Base-by-base conservation (phyloP, 2,329 filamentous ascomycete genomes). In the Diaporthe australafricana region DNA sequence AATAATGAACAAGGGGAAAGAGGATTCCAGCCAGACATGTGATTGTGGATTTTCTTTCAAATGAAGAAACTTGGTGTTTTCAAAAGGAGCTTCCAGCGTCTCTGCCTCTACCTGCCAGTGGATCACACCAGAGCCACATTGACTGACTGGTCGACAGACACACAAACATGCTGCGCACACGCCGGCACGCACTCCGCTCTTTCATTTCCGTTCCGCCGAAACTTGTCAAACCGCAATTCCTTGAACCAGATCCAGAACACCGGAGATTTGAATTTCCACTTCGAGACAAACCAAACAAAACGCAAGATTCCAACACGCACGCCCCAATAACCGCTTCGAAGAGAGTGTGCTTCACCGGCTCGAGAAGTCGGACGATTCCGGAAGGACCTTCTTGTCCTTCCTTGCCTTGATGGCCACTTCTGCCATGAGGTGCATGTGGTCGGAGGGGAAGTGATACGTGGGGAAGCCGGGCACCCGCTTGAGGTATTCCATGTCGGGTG, bases 391-490 rank as follows among this genome's bases (percentile, higher is more conserved):
- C 84, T 92, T 92, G 68, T 96, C 94, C 84, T 96, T 97, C 77
- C 93, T 90, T 47, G 91, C 89, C 85, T 97, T 97, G 85, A 98
- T 92, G 76, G 93, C 90, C 82, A 98, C 97, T 80, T 98, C 93
- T 68, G 93, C 92, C 87, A 95, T 92, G 79, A 98, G 90, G 79
- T 95, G 94, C 77, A 98, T 90, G 81, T 98, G 95, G 79, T 98
- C 95, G 77, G 94, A 94, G 1, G 95, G 95, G 87, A 97, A 98
- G 84, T 98, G 95, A 84, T 94, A 96, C 81, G 96, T 95, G 25
- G 95, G 95, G 83, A 98, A 98, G 0, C 95, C 95, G 4, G 95
- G 95, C 32, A 98, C 94, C 67, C 92, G 90, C 81, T 94, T 92
- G 71, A 98, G 90, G 80, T 97, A 96, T 35, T 94, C 90, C 75